Percentiles rank a stretch among this genome's conserved stretches.
Evolutionary conservation across 2,329 filamentous ascomycete species (phyloP).

Genomic region (Septoria linicola): DNA sequence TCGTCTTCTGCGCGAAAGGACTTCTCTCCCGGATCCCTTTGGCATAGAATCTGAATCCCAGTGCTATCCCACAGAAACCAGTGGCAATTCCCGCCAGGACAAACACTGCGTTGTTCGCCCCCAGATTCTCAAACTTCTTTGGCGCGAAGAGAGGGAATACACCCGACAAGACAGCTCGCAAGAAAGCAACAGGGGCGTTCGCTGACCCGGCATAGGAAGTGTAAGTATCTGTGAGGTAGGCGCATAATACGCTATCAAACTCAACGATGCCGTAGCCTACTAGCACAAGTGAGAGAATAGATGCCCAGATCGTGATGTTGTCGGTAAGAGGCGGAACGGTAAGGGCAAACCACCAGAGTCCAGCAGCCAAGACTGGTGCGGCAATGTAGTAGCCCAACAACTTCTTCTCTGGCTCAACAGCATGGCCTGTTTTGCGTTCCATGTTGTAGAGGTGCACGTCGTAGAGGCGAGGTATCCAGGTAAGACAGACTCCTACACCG

Average conservation of each 20-base stretch:
- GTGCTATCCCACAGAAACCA: conserved; percentile 17
- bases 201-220: conserved; percentile 47
- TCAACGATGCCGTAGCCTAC: conserved; percentile 53
- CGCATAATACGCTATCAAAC: conserved; percentile 44
- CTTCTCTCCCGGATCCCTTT: conserved; percentile 14
- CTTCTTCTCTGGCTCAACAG: conserved; percentile 49
- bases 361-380: conserved; percentile 45
- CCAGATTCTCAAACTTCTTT: conserved; percentile 36
- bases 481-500: conserved; percentile 56
- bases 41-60: conserved; percentile 10
- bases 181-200: conserved; percentile 44
- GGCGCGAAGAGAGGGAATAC: conserved; percentile 43
- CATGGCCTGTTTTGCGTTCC: conserved; percentile 25
- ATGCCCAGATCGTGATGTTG: conserved; percentile 32
- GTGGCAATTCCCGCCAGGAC: conserved; percentile 46
- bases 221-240: conserved; percentile 49
- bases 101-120: conserved; percentile 43
- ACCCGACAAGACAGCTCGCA: conserved; percentile 43
- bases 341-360: conserved; percentile 50
- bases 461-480: conserved; percentile 46
- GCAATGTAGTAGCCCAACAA: conserved; percentile 49
- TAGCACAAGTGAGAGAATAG: conserved; percentile 38
- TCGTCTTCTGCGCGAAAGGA: conserved; percentile 16
- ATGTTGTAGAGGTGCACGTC: conserved; percentile 41
- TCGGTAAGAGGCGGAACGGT: conserved; percentile 46